Evolutionary conservation across 345 rosid species (phyloP), one percentile per base, ranked within the genome.

Genomic region (Gossypium raimondii): DNA sequence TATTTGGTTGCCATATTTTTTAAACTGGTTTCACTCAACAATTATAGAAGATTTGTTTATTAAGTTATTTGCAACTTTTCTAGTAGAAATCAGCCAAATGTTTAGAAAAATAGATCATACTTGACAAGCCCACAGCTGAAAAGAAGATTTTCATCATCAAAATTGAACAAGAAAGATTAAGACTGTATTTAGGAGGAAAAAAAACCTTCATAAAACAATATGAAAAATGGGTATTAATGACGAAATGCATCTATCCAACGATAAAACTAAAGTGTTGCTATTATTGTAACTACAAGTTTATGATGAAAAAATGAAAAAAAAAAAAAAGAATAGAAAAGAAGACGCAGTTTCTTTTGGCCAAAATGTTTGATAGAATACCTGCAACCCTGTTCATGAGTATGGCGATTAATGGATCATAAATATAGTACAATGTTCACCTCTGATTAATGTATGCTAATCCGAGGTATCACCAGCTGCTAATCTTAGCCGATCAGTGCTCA

Each of bases 381-480:
- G 71, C 18, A 67, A 45, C 48, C 56, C 57, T 14, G 71, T 45
- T 67, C 11, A 24, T 67, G 24, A 18, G 18, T 18, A 1, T 11
- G 17, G 17, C 44, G 70, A 65, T 65, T 24, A 44, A 18, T 55
- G 59, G 38, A 34, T 34, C 1, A 34, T 34, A 34, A 34, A 34
- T 5, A 34, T 5, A 1, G 41, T 34, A 34, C 41, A 34, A 34
- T 34, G 41, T 34, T 34, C 41, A 34, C 41, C 41, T 34, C 41
- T 51, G 56, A 66, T 66, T 20, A 41, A 22, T 12, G 27, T 9
- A 56, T 18, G 12, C 25, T 25, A 59, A 75, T 83, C 88, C 10
- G 84, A 79, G 29, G 77, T 78, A 62, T 74, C 82, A 34, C 83
- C 82, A 53, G 75, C 53, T 67, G 79, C 77, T 85, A 75, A 75